Percentiles rank a stretch among this genome's conserved stretches.
phyloP scores from a whole-genome alignment of 1,284 basidiomycete genomes.

The Puccinia triticina region DNA sequence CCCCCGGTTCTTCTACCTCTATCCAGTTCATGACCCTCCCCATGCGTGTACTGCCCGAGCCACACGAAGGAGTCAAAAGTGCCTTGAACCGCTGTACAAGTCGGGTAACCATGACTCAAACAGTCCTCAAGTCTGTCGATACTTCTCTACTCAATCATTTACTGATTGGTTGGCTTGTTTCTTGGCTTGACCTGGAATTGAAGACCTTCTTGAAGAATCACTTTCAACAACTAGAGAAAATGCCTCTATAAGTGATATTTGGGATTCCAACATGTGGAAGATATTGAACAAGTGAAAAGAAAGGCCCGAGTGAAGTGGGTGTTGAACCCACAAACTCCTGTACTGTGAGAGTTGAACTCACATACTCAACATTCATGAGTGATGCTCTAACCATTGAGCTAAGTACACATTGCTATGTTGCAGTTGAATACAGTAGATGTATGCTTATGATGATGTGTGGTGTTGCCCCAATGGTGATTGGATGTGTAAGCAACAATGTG shows the following conservation, averaged over 20 bases:
- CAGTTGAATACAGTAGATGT: no score
- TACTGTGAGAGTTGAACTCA: no score
- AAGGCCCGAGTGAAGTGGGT: no score
- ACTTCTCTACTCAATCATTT: slow-evolving; percentile 19
- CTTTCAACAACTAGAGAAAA: not conserved
- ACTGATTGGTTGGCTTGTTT: not conserved
- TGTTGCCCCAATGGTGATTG: no score
- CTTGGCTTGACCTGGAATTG: slow-evolving; percentile 14
- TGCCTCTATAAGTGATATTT: slow-evolving; percentile 3
- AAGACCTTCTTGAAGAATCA: slow-evolving; percentile 6
- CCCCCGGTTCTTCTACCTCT: not conserved
- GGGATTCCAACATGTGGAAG: slow-evolving; percentile 26
- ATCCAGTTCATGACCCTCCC: not conserved
- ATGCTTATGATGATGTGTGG: no score
- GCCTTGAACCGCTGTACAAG: slow-evolving; percentile 12
- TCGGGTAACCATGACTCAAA: not conserved
- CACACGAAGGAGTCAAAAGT: slow-evolving; percentile 11
- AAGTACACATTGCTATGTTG: no score
- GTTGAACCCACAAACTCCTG: no score
- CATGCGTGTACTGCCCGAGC: not conserved
- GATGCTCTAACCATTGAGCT: no score
- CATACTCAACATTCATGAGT: no score
- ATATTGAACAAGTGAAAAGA: no score
- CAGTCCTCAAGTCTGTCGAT: not conserved
- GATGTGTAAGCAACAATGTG: no score